Evolutionary conservation across 805 yeast species (phyloP).

Genomic region (Wickerhamomyces subpelliculosus): DNA sequence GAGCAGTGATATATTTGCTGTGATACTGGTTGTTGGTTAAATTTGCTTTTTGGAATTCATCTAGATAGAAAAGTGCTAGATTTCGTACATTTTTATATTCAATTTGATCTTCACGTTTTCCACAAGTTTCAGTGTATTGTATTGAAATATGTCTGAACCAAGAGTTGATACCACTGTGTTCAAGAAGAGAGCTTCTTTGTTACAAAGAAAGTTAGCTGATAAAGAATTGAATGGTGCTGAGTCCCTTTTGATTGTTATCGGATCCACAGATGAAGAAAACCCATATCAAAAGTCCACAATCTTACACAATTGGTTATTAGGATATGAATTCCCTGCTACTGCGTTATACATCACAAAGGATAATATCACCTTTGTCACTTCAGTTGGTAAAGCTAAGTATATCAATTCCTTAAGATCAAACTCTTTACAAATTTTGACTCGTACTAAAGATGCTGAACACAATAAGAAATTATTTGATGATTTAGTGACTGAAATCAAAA

Average conservation of each 20-base stretch:
- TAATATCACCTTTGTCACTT: conserved; percentile 61
- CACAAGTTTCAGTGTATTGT: too few relatives aligned
- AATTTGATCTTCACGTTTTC: too few relatives aligned
- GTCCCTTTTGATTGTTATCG: conserved; percentile 63
- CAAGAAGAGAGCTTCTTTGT: conserved; percentile 42
- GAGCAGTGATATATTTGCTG: too few relatives aligned
- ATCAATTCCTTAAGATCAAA: conserved; percentile 49
- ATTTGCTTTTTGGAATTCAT: too few relatives aligned
- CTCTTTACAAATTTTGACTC: conserved; percentile 52
- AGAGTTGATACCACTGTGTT: conserved; percentile 46
- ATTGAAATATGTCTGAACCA: conserved; percentile 47
- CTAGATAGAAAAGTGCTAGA: too few relatives aligned
- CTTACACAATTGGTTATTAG: conserved; percentile 84
- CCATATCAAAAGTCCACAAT: conserved; percentile 86
- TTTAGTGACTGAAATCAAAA: conserved; percentile 38
- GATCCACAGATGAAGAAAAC: conserved; percentile 81
- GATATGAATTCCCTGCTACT: conserved; percentile 95
- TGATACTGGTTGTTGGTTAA: too few relatives aligned
- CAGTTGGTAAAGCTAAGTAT: conserved; percentile 80
- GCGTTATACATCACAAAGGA: conserved; percentile 56
- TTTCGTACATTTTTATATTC: too few relatives aligned
- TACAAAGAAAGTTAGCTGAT: conserved; percentile 27
- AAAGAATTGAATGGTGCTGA: conserved; percentile 33
- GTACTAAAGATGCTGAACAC: conserved; percentile 77
- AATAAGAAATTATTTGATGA: conserved; percentile 61